A percentile compares a stretch with the other conserved stretches of the same genome.
phyloP scores from a whole-genome alignment of 2,329 filamentous ascomycete species.

The Fusarium oligoseptatum region DNA sequence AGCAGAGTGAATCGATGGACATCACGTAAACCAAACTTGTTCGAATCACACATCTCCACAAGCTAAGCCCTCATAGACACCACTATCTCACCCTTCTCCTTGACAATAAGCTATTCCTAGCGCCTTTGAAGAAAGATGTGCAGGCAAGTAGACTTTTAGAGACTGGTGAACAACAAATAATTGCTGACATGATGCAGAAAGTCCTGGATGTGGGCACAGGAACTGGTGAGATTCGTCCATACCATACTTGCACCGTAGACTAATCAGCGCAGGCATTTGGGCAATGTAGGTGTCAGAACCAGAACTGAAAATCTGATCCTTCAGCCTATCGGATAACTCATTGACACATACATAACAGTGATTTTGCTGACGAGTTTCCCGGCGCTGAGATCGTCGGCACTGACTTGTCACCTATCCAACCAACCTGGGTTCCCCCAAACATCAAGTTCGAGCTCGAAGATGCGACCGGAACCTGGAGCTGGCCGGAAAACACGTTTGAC shows the following conservation, averaged over 20 bases:
- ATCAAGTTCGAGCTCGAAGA: slow-evolving; percentile 21
- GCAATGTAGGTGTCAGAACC: slow-evolving; percentile 6
- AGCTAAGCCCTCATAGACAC: background rate
- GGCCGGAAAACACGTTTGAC: slow-evolving; percentile 13
- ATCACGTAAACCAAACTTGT: slow-evolving; percentile 9
- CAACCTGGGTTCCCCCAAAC: slow-evolving; percentile 14
- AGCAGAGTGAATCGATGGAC: slow-evolving; percentile 22
- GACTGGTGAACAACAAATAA: background rate
- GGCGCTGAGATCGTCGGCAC: slow-evolving; percentile 13
- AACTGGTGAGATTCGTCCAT: background rate
- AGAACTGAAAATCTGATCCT: background rate
- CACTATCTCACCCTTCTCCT: slow-evolving; percentile 22
- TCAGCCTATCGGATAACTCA: background rate
- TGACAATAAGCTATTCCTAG: slow-evolving; percentile 11
- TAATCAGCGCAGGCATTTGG: slow-evolving; percentile 8
- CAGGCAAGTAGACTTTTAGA: background rate
- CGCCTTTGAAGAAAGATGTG: background rate
- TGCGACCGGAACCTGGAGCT: slow-evolving; percentile 9
- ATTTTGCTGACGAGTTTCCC: slow-evolving; percentile 21
- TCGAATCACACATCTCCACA: too few relatives aligned
- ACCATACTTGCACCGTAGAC: background rate
- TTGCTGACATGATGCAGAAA: background rate
- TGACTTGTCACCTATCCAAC: slow-evolving; percentile 20
- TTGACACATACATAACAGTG: background rate
- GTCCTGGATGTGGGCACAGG: slow-evolving; percentile 18